These are phyloP conservation scores for Corylus americana DNA, from an alignment of 306 rosid genomes.

Conservation along the genomic window DNA sequence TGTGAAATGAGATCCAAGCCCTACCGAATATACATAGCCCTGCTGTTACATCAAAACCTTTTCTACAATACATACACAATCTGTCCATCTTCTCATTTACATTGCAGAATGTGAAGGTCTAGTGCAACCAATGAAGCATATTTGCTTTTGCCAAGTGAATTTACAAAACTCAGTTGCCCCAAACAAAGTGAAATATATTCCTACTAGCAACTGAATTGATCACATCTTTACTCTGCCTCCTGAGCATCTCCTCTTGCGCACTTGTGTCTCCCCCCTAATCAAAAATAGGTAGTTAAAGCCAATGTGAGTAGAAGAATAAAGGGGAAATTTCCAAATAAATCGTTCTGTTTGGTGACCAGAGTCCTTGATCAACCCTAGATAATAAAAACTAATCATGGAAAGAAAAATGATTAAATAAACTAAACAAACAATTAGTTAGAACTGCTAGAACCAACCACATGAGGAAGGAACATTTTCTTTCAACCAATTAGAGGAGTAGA, in stretches of 20 bases:
- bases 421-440: neutral
- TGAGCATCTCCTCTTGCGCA: slow-evolving; percentile 79
- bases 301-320: neutral
- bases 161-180: neutral
- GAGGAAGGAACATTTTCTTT: neutral
- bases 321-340: neutral
- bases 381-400: neutral
- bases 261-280: slow-evolving; percentile 59
- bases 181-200: neutral
- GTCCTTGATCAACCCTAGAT: neutral
- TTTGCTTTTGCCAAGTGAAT: slow-evolving; percentile 16
- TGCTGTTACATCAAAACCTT: neutral
- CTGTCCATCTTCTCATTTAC: neutral
- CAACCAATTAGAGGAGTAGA: too few species aligned
- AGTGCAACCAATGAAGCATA: neutral
- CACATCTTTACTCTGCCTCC: slow-evolving; percentile 54
- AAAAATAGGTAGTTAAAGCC: slow-evolving; percentile 2
- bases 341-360: neutral
- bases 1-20: too few species aligned
- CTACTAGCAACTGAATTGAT: slow-evolving; percentile 72
- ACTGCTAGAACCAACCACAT: neutral
- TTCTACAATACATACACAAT: neutral
- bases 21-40: too few species aligned
- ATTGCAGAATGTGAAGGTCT: neutral
- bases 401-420: neutral